Base-by-base conservation (phyloP, 2,329 filamentous ascomycete species). In the Scytalidium sp. region DNA sequence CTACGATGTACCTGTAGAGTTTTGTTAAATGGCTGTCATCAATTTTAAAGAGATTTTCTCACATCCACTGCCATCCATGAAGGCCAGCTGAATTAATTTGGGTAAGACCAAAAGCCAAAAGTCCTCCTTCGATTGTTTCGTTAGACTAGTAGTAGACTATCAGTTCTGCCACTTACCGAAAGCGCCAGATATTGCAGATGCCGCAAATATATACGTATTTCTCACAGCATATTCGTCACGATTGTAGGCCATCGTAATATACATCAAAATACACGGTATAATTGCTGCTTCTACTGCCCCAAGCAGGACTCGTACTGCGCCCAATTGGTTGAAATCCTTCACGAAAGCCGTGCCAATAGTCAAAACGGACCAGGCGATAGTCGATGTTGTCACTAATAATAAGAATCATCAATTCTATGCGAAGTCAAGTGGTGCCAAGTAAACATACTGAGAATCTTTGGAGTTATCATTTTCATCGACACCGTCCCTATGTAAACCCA, bases 301-400 rank as follows among this genome's bases (percentile, higher is more conserved):
- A 23, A 54, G 50, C 8, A 54, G 23, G 2, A 54, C 44, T 22
- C 52, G 41, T 7, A 49, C 40, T 25, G 50, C 52, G 17, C 43
- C 43, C 19, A 52, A 36, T 22, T 51, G 47, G 3, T 48, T 41
- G 20, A 50, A 54, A 27, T 46, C 50, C 42, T 54, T 54, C 2
- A 48, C 47, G 36, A 54, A 54, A 20, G 52, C 52, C 10, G 52
- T 54, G 2, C 52, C 50, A 19, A 54, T 54, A 4, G 52, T 54
- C 20, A 52, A 39, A 15, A 45, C 47, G 27, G 44, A 45, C 52
- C 50, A 54, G 3, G 29, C 41, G 2, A 44, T 32, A 15, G 47
- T 45, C 8, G 47, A 51, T 7, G 25, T 27, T 27, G 25, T 13
- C 25, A 27, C 25, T 27, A 27, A 27, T 27, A 7, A 13, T 27